Base-by-base conservation (phyloP, 257 asterid genomes). In the Handroanthus guayacan region DNA sequence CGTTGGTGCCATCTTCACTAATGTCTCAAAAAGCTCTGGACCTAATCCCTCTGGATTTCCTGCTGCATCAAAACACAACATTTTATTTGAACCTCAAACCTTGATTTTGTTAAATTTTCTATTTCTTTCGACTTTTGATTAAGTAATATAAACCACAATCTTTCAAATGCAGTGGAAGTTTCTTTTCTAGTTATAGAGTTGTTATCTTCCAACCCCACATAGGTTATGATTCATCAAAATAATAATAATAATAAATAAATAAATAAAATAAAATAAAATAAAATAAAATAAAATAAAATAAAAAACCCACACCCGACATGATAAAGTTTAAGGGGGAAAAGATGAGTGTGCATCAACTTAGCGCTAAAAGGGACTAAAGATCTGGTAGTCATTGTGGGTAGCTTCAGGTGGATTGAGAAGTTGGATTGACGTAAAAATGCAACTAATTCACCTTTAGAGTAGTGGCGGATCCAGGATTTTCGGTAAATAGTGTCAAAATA, bases 1-100 rank as follows among this genome's bases (percentile, higher is more conserved):
- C 68, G 95, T 93, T 50, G 98, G 98, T 84, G 98, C 95, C 98
- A 93, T 91, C 89, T 91, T 93, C 80, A 87, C 95, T 85, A 93
- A 79, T 37, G 98, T 93, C 86, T 91, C 98, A 82, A 93, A 85
- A 77, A 93, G 94, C 83, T 93, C 97, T 43, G 92, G 82, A 71
- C 92, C 98, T 48, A 89, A 79, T 60, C 98, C 95, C 76, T 90
- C 97, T 25, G 88, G 92, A 81, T 90, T 90, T 81, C 98, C 98
- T 93, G 89, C 67, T 43, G 56, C 48, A 81, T 63, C 75, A 74
- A 43, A 43, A 34, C 31, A 25, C 31, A 25, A 25, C 31, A 25
- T 25, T 25, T 25, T 25, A 25, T 25, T 25, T 41, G 45, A 5
- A 41, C 45, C 45, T 41, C 45, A 41, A 25, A 41, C 8, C 45